These are phyloP conservation scores for Chlorophyllum brunneum DNA, from an alignment of 768 basidiomycete species.

Conservation along the genomic window DNA sequence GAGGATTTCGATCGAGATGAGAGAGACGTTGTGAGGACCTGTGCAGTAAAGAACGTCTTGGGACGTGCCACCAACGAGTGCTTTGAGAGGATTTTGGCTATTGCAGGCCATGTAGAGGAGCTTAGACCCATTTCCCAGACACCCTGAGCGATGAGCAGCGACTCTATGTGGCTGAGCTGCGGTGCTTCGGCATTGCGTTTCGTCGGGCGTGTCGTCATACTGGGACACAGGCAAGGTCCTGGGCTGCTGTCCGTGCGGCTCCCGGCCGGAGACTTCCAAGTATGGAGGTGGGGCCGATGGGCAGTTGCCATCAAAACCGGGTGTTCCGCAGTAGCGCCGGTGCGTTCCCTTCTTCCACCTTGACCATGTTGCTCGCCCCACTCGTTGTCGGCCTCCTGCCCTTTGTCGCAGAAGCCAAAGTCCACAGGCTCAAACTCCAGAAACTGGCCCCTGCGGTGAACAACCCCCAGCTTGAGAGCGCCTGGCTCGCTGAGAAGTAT, in stretches of 20 bases:
- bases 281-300: conserved; percentile 9
- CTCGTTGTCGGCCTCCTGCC: conserved; percentile 42
- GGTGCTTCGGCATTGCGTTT: conserved; percentile 21
- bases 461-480: conserved; percentile 68
- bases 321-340: conserved; percentile 1
- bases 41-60: conserved; percentile 62
- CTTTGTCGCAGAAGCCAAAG: conserved; percentile 49
- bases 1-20: conserved; percentile 12
- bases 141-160: conserved; percentile 81
- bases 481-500: conserved; percentile 95
- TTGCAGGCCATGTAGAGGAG: conserved; percentile 51
- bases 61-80: conserved; percentile 69
- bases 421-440: conserved; percentile 87
- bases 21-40: conserved; percentile 38
- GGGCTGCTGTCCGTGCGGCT: neutral
- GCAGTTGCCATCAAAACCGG: conserved; percentile 4
- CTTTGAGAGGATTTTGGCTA: conserved; percentile 61
- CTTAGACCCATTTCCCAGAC: conserved; percentile 76
- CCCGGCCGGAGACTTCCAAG: neutral
- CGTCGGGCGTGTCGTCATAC: conserved; percentile 30
- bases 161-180: conserved; percentile 45
- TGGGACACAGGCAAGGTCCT: neutral
- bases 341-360: neutral
- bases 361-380: conserved; percentile 31
- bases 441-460: conserved; percentile 66